phyloP scores from a whole-genome alignment of 2,329 filamentous ascomycete species.

The Orbilia javanica region DNA sequence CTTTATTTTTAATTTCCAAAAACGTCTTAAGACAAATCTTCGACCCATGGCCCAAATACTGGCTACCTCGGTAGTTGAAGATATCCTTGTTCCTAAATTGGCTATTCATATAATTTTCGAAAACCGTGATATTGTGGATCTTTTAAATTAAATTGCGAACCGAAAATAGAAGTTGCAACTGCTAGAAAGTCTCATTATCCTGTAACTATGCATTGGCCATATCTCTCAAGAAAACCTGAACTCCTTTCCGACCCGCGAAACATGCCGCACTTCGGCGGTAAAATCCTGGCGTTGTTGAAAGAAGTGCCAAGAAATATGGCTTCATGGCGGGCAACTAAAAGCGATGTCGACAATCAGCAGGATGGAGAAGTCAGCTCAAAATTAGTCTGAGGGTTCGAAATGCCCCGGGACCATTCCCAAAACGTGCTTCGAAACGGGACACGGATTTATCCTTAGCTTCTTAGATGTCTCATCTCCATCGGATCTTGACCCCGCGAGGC shows the following conservation, averaged over 20 bases:
- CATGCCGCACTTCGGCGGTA: background rate
- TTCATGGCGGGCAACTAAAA: background rate
- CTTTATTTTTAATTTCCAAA: background rate
- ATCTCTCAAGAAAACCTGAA: background rate
- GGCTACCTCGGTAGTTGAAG: background rate
- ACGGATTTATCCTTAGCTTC: background rate
- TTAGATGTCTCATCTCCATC: background rate
- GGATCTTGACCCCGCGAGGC: background rate
- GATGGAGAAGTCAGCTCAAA: too few species aligned
- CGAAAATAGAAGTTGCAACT: background rate
- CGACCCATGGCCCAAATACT: background rate
- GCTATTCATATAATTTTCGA: background rate
- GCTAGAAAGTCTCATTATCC: background rate
- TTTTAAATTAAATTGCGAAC: constrained; percentile 4
- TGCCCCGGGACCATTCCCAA: background rate
- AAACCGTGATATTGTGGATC: background rate
- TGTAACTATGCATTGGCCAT: background rate
- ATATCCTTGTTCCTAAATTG: background rate
- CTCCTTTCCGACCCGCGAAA: background rate
- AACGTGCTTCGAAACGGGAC: background rate
- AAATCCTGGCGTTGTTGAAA: background rate
- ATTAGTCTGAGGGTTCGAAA: background rate
- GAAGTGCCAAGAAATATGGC: background rate
- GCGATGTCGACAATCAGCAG: background rate
- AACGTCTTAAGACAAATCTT: background rate